Evolutionary conservation across 345 rosid species (phyloP).

Genomic region (Murraya koenigii): DNA sequence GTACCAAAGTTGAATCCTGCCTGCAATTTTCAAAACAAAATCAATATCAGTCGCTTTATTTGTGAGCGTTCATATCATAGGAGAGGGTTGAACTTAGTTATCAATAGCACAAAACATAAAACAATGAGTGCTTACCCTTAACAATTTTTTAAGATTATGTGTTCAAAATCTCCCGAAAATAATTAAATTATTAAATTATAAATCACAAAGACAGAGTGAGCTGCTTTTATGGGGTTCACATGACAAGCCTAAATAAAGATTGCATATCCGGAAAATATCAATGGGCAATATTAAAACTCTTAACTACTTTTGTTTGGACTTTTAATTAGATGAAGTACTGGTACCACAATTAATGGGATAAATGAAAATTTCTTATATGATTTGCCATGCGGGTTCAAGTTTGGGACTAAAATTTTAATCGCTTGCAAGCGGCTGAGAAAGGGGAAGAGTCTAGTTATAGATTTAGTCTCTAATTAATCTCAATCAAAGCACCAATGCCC

Average conservation of each 20-base stretch:
- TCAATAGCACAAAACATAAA: too few relatives aligned
- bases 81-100: neutral
- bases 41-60: neutral
- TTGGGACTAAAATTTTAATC: neutral
- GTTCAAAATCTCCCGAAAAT: too few relatives aligned
- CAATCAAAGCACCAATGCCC: neutral
- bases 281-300: too few relatives aligned
- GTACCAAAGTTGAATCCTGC: slow-evolving; percentile 78
- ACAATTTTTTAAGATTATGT: too few relatives aligned
- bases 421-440: neutral
- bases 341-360: too few relatives aligned
- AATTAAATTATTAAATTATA: too few relatives aligned
- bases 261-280: neutral
- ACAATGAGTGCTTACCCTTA: too few relatives aligned
- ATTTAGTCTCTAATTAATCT: neutral
- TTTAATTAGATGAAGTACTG: too few relatives aligned
- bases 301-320: too few relatives aligned
- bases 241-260: too few relatives aligned
- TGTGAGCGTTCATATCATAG: neutral
- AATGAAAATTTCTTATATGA: neutral
- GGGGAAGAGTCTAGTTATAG: neutral
- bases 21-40: slow-evolving; percentile 38
- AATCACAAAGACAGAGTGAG: too few relatives aligned
- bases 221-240: neutral
- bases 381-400: neutral